These are phyloP conservation scores for Malus asiatica DNA, from an alignment of 306 rosid genomes.

Conservation along the genomic window DNA sequence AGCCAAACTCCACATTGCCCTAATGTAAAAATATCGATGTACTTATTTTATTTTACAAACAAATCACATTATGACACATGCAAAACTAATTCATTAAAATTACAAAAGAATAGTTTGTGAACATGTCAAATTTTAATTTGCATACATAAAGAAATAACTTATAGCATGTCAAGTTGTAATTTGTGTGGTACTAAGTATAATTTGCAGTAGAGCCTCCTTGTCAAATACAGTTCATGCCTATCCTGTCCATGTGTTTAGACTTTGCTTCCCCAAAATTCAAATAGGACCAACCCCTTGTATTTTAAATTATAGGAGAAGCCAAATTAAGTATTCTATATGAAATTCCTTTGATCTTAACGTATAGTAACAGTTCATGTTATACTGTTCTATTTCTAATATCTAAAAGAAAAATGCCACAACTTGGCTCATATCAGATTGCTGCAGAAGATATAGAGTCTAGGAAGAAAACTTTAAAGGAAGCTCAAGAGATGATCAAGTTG, in stretches of 20 bases:
- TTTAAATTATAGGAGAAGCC: not conserved
- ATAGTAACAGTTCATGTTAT: too few species aligned
- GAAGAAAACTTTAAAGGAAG: conserved; percentile 43
- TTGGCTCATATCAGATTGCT: conserved; percentile 25
- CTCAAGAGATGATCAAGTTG: conserved; percentile 35
- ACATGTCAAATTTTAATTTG: too few species aligned
- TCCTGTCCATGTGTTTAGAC: not conserved
- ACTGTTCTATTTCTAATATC: not conserved
- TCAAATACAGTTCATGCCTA: not conserved
- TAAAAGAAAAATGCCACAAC: not conserved
- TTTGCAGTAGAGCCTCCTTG: not conserved
- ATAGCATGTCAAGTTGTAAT: too few species aligned
- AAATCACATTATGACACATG: too few species aligned
- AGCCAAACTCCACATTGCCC: too few species aligned
- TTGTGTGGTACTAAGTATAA: not conserved
- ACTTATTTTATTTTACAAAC: too few species aligned
- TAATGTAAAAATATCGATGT: too few species aligned
- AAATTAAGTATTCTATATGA: not conserved
- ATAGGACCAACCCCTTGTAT: not conserved
- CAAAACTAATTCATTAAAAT: too few species aligned
- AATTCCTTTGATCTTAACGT: not conserved
- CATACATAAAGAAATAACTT: too few species aligned
- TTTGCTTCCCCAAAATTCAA: not conserved
- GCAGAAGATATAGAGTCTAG: conserved; percentile 34
- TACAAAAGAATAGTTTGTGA: too few species aligned